Evolutionary conservation across 805 yeast species (phyloP), one percentile per base, ranked within the genome.

Genomic region (Priceomyces fermenticarens): DNA sequence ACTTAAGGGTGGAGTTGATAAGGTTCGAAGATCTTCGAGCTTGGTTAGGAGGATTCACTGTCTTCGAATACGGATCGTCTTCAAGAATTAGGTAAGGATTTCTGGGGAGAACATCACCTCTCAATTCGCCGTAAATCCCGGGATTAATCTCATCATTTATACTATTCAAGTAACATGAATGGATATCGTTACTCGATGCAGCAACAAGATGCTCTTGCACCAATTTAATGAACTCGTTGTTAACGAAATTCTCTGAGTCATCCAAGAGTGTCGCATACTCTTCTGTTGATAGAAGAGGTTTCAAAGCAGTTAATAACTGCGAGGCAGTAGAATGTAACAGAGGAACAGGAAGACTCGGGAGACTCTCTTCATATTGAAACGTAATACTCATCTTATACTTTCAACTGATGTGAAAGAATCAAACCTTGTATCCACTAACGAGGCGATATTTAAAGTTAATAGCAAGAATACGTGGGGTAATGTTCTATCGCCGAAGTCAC

Each of bases 81-180:
- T 84, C 88, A 12, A 85, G 59, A 9, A 85, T 76, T 48, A 85
- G 70, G 52, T 83, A 85, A 1, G 95, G 95, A 55, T 85, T 85
- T 45, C 91, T 67, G 4, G 95, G 95, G 32, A 85, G 63, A 1
- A 82, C 77, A 47, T 81, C 84, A 14, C 85, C 85, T 37, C 81
- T 68, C 23, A 80, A 63, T 41, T 79, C 84, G 12, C 84, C 83
- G 51, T 80, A 80, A 28, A 78, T 75, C 10, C 80, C 80, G 0
- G 85, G 78, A 28, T 80, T 73, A 7, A 63, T 54, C 28, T 66
- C 73, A 35, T 67, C 68, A 43, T 76, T 72, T 32, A 78, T 68
- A 9, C 73, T 72, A 49, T 81, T 81, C 39, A 85, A 60, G 58
- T 85, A 85, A 47, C 72, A 67, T 2, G 61, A 35, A 14, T 60